phyloP scores from a whole-genome alignment of 306 rosid species.

The Lathyrus oleraceus region DNA sequence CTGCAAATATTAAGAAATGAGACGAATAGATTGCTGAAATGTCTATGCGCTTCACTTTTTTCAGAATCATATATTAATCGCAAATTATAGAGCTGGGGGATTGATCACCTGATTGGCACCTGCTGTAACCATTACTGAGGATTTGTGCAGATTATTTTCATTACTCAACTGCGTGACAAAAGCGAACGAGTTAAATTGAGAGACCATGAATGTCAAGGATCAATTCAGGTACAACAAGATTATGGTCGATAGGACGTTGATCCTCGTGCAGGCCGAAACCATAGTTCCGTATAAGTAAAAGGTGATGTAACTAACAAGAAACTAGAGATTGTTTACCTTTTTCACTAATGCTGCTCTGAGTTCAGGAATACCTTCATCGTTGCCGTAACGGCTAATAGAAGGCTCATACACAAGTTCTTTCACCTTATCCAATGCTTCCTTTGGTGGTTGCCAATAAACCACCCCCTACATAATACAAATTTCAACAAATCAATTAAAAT shows the following conservation, averaged over 20 bases:
- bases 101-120: slow-evolving; percentile 97
- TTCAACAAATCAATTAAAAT: slow-evolving; percentile 25
- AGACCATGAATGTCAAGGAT: slow-evolving; percentile 11
- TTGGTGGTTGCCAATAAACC: slow-evolving; percentile 95
- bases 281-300: slow-evolving; percentile 7
- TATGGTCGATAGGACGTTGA: no score
- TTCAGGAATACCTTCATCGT: slow-evolving; percentile 90
- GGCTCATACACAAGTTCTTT: slow-evolving; percentile 84
- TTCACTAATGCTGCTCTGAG: slow-evolving; percentile 66
- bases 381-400: slow-evolving; percentile 81
- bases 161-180: slow-evolving; percentile 59
- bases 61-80: neutral
- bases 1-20: slow-evolving; percentile 38
- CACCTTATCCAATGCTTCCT: slow-evolving; percentile 76
- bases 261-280: no score
- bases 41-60: neutral
- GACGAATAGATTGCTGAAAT: slow-evolving; percentile 29
- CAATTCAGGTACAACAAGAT: neutral
- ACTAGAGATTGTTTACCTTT: slow-evolving; percentile 55
- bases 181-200: slow-evolving; percentile 13
- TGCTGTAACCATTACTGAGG: slow-evolving; percentile 96
- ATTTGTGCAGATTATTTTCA: slow-evolving; percentile 80
- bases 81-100: slow-evolving; percentile 23
- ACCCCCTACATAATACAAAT: slow-evolving; percentile 65
- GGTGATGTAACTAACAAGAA: neutral